Evolutionary conservation across 768 basidiomycete genomes (phyloP).

Genomic region (Gymnopilus dilepis): DNA sequence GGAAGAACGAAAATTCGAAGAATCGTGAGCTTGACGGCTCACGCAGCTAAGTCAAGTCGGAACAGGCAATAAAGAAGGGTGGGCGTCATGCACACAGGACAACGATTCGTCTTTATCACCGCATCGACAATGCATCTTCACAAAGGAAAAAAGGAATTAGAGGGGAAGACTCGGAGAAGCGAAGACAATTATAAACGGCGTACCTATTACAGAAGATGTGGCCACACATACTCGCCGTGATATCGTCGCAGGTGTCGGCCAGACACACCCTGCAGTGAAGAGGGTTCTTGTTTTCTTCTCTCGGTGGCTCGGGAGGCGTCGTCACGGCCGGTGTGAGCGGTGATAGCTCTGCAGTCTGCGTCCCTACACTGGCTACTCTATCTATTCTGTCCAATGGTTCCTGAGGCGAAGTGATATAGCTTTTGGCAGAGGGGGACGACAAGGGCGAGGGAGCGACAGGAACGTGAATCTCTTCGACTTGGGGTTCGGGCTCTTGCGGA

Average conservation of each 20-base stretch:
- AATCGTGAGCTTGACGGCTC: background rate
- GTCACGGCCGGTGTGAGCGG: conserved; percentile 10
- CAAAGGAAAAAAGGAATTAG: conserved; percentile 2
- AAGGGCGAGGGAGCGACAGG: conserved; percentile 18
- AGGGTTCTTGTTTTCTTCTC: conserved; percentile 20
- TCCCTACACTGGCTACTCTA: background rate
- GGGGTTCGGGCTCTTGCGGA: background rate
- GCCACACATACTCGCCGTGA: conserved; percentile 66
- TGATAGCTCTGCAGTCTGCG: conserved; percentile 7
- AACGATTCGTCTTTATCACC: conserved; percentile 49
- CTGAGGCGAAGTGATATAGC: conserved; percentile 35
- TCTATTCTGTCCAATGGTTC: conserved; percentile 19
- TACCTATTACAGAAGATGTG: conserved; percentile 66
- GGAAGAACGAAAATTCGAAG: background rate
- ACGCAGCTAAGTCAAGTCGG: conserved; percentile 49
- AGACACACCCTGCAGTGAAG: conserved; percentile 59
- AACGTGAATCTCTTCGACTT: background rate
- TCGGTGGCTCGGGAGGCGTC: conserved; percentile 18
- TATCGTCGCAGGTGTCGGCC: conserved; percentile 52
- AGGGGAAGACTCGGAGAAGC: background rate
- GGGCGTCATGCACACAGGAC: conserved; percentile 57
- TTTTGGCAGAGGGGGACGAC: conserved; percentile 28
- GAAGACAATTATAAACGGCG: background rate
- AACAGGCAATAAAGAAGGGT: conserved; percentile 62
- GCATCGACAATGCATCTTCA: conserved; percentile 59